These are phyloP conservation scores for Diplotaxis tenuifolia DNA, from an alignment of 345 rosid genomes.

Conservation along the genomic window DNA sequence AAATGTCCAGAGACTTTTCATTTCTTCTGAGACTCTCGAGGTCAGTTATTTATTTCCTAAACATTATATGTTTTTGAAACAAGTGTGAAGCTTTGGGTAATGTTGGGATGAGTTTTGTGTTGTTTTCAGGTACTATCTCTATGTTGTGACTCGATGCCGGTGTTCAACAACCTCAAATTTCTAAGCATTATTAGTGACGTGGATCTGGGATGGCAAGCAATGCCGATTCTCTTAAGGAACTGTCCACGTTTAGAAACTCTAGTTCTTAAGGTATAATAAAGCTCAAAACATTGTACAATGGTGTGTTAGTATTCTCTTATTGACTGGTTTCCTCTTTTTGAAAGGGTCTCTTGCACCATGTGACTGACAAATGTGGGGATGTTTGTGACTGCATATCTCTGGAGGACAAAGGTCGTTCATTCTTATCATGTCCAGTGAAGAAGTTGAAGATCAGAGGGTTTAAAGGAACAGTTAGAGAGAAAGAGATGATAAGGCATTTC, in stretches of 20 bases:
- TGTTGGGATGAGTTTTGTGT: background rate
- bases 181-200: background rate
- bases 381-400: conserved; percentile 1
- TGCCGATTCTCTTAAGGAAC: background rate
- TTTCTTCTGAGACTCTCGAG: conserved; percentile 13
- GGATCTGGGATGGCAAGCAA: conserved; percentile 15
- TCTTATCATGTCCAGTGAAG: conserved; percentile 4
- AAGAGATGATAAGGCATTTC: conserved; percentile 10
- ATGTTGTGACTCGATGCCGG: background rate
- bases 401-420: background rate
- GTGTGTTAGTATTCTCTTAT: background rate
- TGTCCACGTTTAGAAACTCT: conserved; percentile 7
- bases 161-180: conserved; percentile 3
- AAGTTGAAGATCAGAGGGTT: background rate
- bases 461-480: background rate
- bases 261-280: conserved; percentile 1
- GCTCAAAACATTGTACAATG: background rate
- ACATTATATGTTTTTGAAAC: background rate
- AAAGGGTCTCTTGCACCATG: conserved; percentile 8
- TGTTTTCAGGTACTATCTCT: conserved; percentile 5
- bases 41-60: background rate
- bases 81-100: background rate
- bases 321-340: background rate
- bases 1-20: background rate
- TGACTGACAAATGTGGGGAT: conserved; percentile 19